A percentile compares a stretch with the other conserved stretches of the same genome.
phyloP scores from a whole-genome alignment of 257 asterid genomes.

The Marsdenia floribunda region DNA sequence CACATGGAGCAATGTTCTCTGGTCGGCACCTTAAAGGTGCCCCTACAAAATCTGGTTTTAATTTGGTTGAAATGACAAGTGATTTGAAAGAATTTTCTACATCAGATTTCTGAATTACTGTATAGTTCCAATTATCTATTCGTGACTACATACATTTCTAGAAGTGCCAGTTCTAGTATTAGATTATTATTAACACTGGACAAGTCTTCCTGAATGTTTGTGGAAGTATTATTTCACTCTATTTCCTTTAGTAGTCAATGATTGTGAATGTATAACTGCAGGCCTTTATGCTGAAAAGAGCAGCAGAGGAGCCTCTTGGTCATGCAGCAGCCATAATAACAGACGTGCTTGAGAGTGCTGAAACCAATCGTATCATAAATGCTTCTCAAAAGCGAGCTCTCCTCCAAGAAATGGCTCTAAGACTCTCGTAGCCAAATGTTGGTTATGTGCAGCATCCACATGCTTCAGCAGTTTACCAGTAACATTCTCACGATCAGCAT shows the following conservation, averaged over 20 bases:
- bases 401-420: conserved; percentile 93
- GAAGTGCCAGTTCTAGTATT: neutral
- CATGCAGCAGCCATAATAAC: conserved; percentile 93
- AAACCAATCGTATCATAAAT: conserved; percentile 65
- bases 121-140: neutral
- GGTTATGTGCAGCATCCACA: neutral
- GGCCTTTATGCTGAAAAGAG: conserved; percentile 98
- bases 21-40: neutral
- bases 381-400: conserved; percentile 82
- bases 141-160: neutral
- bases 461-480: neutral
- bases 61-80: neutral
- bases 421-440: conserved; percentile 50
- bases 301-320: conserved; percentile 96
- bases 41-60: neutral
- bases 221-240: neutral
- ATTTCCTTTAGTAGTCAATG: neutral
- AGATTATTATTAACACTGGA: neutral
- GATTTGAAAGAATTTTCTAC: neutral
- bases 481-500: too few species aligned
- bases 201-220: neutral
- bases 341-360: conserved; percentile 91
- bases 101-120: neutral
- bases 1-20: neutral
- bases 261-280: conserved; percentile 15